phyloP scores from a whole-genome alignment of 2,329 filamentous ascomycete species.

The Fonsecaea erecta region DNA sequence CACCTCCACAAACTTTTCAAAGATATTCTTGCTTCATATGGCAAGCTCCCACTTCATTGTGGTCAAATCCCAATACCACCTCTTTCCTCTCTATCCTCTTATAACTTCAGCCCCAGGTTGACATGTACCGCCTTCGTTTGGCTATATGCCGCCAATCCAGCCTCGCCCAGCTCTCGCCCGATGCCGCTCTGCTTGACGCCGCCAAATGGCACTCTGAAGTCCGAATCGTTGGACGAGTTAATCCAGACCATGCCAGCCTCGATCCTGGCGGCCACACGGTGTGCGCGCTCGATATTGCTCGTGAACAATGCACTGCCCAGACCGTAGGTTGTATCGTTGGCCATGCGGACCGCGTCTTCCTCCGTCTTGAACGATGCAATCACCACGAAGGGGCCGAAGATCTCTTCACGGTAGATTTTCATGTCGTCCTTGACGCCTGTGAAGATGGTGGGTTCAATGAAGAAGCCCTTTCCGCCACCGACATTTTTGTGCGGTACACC shows the following conservation, averaged over 20 bases:
- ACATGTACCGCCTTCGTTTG: constrained; percentile 50
- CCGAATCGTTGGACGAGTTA: constrained; percentile 51
- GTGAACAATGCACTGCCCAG: constrained; percentile 52
- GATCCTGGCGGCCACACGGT: constrained; percentile 49
- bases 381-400: constrained; percentile 52
- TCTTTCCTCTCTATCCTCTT: background rate
- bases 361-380: constrained; percentile 48
- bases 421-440: constrained; percentile 44
- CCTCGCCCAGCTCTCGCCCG: constrained; percentile 54
- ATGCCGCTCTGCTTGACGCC: constrained; percentile 56
- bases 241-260: constrained; percentile 55
- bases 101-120: constrained; percentile 46
- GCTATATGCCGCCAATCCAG: constrained; percentile 48
- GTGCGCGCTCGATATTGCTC: constrained; percentile 47
- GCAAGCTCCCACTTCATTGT: background rate
- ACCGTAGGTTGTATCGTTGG: constrained; percentile 50
- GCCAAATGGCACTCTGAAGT: constrained; percentile 49
- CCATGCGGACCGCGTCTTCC: constrained; percentile 45
- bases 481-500: constrained; percentile 43
- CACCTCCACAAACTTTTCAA: background rate
- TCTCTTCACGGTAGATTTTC: constrained; percentile 48
- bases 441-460: constrained; percentile 48
- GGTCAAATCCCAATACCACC: background rate
- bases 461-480: constrained; percentile 46
- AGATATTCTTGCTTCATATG: background rate